Evolutionary conservation across 78 protist species (phyloP).

Genomic region (Speleostelium caveatum): DNA sequence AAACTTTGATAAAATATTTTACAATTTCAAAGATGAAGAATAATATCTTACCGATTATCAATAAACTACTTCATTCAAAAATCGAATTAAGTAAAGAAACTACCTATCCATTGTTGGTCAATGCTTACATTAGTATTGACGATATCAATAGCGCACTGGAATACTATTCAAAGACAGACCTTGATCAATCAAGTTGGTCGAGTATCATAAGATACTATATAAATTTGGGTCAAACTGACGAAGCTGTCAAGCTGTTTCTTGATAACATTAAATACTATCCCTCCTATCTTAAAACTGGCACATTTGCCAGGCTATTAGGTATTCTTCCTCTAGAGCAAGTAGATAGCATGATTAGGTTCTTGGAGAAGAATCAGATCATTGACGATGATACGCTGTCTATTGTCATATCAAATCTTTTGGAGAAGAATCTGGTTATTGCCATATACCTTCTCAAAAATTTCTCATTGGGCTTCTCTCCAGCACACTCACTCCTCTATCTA

Average conservation of each 20-base stretch:
- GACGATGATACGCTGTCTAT: neutral
- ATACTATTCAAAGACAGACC: neutral
- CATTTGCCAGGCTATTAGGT: neutral
- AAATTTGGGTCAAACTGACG: neutral
- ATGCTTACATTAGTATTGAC: conserved; percentile 5
- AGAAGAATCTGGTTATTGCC: neutral
- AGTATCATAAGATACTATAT: neutral
- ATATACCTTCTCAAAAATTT: neutral
- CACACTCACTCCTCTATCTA: neutral
- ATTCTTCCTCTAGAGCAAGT: neutral
- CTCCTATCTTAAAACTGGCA: neutral
- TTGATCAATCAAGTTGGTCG: neutral
- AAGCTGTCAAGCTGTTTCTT: neutral
- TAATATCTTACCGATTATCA: neutral
- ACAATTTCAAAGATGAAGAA: neutral
- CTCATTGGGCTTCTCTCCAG: neutral
- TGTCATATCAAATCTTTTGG: neutral
- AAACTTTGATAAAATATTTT: conserved; percentile 9
- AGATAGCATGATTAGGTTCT: neutral
- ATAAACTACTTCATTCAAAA: neutral
- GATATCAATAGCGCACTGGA: neutral
- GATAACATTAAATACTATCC: neutral
- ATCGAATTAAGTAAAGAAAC: neutral
- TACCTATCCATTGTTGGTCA: neutral
- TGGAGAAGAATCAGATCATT: too few species aligned